Percentiles rank a stretch among this genome's conserved stretches.
phyloP scores from a whole-genome alignment of 2,329 filamentous ascomycete species.

The Diaporthe humulicola region DNA sequence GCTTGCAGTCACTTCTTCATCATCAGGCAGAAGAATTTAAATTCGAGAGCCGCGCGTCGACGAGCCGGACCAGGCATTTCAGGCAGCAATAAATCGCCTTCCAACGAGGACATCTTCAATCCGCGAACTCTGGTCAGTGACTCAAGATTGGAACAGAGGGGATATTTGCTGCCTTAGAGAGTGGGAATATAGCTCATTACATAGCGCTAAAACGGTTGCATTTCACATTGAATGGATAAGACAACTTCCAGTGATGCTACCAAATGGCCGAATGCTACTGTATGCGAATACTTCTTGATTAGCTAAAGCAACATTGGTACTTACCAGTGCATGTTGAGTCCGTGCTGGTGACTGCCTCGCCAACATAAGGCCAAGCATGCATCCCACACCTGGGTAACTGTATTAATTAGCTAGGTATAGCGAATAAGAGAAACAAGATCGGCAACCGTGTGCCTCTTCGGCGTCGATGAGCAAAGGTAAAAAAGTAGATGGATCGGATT shows the following conservation, averaged over 20 bases:
- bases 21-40: conserved; percentile 5
- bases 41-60: background rate
- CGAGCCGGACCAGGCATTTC: background rate
- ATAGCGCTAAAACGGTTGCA: background rate
- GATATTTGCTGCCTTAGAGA: background rate
- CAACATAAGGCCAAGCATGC: background rate
- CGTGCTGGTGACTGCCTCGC: background rate
- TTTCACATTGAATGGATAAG: too few species aligned
- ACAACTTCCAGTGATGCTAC: background rate
- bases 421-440: background rate
- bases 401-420: background rate
- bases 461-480: background rate
- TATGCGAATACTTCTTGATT: background rate
- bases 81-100: background rate
- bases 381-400: background rate
- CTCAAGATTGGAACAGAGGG: background rate
- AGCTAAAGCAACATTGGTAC: background rate
- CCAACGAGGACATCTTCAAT: too few species aligned
- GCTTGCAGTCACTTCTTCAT: background rate
- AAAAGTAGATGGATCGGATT: background rate
- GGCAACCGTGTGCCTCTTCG: background rate
- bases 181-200: background rate
- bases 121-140: background rate
- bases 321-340: background rate
- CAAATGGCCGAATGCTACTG: background rate